Conservation (phyloP, 192 early-diverging fungal species). For the Mortierella alpina region DNA sequence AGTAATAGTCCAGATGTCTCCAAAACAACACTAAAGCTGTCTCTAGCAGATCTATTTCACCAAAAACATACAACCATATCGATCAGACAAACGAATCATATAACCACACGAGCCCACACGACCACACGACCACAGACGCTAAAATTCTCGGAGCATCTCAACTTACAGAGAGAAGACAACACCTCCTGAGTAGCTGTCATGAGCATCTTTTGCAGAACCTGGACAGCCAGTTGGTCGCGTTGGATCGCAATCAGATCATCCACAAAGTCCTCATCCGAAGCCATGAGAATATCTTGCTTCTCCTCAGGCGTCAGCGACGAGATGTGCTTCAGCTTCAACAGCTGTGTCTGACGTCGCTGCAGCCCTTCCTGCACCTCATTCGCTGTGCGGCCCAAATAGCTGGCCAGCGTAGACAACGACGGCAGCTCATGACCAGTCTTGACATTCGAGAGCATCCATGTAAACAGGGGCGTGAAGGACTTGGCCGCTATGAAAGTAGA, state of each 20-base stretch:
- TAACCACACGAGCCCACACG: slow-evolving; percentile 8
- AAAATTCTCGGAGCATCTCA: not conserved
- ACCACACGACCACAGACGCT: slow-evolving; percentile 6
- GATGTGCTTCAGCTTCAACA: slow-evolving; percentile 36
- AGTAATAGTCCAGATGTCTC: slow-evolving; percentile 77
- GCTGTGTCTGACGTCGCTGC: slow-evolving; percentile 37
- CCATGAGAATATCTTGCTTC: slow-evolving; percentile 46
- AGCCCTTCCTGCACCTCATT: slow-evolving; percentile 39
- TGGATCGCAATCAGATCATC: slow-evolving; percentile 57
- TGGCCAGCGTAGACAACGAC: slow-evolving; percentile 53
- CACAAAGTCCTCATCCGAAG: slow-evolving; percentile 43
- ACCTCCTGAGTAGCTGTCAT: slow-evolving; percentile 53
- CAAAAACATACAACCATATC: not conserved
- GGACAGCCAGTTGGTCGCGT: slow-evolving; percentile 59
- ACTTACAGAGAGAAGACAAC: slow-evolving; percentile 51
- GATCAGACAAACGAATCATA: slow-evolving; percentile 2
- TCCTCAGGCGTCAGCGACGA: slow-evolving; percentile 46
- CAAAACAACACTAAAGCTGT: slow-evolving; percentile 75
- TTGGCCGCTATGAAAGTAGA: not conserved
- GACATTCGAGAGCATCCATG: slow-evolving; percentile 46
- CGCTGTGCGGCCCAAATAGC: slow-evolving; percentile 29
- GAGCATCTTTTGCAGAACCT: slow-evolving; percentile 56
- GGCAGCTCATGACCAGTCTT: slow-evolving; percentile 42
- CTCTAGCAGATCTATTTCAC: slow-evolving; percentile 59
- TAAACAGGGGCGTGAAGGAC: slow-evolving; percentile 34